phyloP scores from a whole-genome alignment of 805 yeast species.

The Cyberlindnera saturnus region DNA sequence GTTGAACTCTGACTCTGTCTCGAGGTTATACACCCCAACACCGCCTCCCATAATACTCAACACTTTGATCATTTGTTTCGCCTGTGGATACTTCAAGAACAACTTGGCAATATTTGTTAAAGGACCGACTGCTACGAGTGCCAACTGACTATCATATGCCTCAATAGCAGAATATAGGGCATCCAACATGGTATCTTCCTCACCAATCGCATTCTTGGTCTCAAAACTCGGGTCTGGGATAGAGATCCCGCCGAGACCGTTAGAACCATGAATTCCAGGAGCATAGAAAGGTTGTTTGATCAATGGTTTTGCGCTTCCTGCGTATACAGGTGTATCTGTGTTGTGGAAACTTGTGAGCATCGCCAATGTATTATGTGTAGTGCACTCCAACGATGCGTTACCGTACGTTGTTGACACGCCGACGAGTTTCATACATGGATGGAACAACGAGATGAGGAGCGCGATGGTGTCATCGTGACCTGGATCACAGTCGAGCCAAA shows the following conservation, averaged over 20 bases:
- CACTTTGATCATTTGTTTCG: slow-evolving; percentile 40
- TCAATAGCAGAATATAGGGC: slow-evolving; percentile 33
- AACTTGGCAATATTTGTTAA: slow-evolving; percentile 65
- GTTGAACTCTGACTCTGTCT: slow-evolving; percentile 65
- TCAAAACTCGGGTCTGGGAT: slow-evolving; percentile 43
- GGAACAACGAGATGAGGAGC: slow-evolving; percentile 52
- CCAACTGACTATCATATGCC: slow-evolving; percentile 40
- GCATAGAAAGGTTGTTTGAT: slow-evolving; percentile 45
- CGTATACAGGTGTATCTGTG: slow-evolving; percentile 49
- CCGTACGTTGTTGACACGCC: slow-evolving; percentile 36
- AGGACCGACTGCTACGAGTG: slow-evolving; percentile 72
- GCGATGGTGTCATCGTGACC: slow-evolving; percentile 89
- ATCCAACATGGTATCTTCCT: slow-evolving; percentile 35
- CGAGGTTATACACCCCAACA: slow-evolving; percentile 25
- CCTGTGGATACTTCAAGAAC: slow-evolving; percentile 48
- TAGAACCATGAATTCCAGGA: slow-evolving; percentile 61
- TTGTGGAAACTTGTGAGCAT: slow-evolving; percentile 52
- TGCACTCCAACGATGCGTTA: slow-evolving; percentile 38
- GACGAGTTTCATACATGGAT: slow-evolving; percentile 37
- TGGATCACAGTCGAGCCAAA: slow-evolving; percentile 91
- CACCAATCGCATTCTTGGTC: slow-evolving; percentile 28
- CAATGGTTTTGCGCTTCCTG: slow-evolving; percentile 60
- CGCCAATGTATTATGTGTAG: slow-evolving; percentile 65
- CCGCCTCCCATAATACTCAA: slow-evolving; percentile 79
- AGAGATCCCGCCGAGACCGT: slow-evolving; percentile 73